Conservation (phyloP, 306 rosid species). For the Lathyrus aphaca region DNA sequence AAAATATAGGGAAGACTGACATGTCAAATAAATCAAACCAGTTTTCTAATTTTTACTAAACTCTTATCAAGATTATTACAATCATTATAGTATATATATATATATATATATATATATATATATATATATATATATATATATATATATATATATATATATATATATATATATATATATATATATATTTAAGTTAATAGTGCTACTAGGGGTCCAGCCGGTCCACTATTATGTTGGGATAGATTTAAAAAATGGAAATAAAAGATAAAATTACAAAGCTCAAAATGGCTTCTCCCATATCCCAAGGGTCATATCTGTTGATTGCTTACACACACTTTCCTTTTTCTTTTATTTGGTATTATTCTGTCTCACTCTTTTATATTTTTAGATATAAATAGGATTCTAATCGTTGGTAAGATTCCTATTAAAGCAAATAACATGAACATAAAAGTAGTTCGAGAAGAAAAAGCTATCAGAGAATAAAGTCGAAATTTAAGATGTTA, state of each 20-base stretch:
- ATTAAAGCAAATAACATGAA: neutral
- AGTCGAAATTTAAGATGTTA: neutral
- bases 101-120: no score
- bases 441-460: neutral
- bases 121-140: no score
- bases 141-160: no score
- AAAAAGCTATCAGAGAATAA: neutral
- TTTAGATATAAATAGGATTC: neutral
- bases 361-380: neutral
- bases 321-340: neutral
- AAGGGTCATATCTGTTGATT: slow-evolving; percentile 20
- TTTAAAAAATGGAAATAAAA: neutral
- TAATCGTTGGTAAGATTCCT: neutral
- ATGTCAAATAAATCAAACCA: no score
- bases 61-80: no score
- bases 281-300: slow-evolving; percentile 23
- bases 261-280: neutral
- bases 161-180: no score
- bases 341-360: neutral
- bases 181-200: neutral
- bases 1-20: no score
- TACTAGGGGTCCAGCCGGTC: neutral
- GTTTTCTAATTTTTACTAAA: no score
- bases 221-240: neutral
- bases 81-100: no score